phyloP scores from a whole-genome alignment of 805 yeast genomes.

The Blastobotrys peoriensis region DNA sequence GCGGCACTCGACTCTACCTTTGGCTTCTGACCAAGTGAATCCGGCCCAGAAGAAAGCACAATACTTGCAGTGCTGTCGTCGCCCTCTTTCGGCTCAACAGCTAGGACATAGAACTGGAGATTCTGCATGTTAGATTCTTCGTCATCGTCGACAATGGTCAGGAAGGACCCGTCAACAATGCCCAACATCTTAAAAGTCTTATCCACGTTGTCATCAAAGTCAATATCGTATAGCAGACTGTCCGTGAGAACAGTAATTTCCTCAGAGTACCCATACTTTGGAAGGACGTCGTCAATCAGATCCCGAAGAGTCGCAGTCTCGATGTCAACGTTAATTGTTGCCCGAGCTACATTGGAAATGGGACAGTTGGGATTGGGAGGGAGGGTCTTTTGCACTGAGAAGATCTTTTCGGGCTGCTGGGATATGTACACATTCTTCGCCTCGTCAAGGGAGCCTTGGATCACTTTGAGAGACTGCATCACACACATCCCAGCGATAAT shows the following conservation, averaged over 20 bases:
- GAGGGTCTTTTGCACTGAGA: slow-evolving; percentile 56
- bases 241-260: slow-evolving; percentile 53
- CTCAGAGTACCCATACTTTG: slow-evolving; percentile 45
- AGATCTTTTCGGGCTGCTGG: slow-evolving; percentile 54
- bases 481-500: slow-evolving; percentile 87
- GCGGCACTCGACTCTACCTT: slow-evolving; percentile 3
- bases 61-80: neutral
- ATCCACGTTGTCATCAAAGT: slow-evolving; percentile 72
- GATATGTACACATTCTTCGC: slow-evolving; percentile 45
- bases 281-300: slow-evolving; percentile 44
- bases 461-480: slow-evolving; percentile 54
- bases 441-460: slow-evolving; percentile 21
- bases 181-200: slow-evolving; percentile 47
- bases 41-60: slow-evolving; percentile 8
- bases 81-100: slow-evolving; percentile 5
- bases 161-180: slow-evolving; percentile 51
- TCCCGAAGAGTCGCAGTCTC: slow-evolving; percentile 37
- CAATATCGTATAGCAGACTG: slow-evolving; percentile 71
- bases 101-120: slow-evolving; percentile 28
- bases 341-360: slow-evolving; percentile 36
- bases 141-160: slow-evolving; percentile 75
- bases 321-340: slow-evolving; percentile 21
- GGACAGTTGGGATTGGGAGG: slow-evolving; percentile 68
- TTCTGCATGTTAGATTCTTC: slow-evolving; percentile 59
- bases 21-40: slow-evolving; percentile 14